Evolutionary conservation across 2,329 filamentous ascomycete species (phyloP), one percentile per base, ranked within the genome.

Genomic region (Trichoderma sp.): DNA sequence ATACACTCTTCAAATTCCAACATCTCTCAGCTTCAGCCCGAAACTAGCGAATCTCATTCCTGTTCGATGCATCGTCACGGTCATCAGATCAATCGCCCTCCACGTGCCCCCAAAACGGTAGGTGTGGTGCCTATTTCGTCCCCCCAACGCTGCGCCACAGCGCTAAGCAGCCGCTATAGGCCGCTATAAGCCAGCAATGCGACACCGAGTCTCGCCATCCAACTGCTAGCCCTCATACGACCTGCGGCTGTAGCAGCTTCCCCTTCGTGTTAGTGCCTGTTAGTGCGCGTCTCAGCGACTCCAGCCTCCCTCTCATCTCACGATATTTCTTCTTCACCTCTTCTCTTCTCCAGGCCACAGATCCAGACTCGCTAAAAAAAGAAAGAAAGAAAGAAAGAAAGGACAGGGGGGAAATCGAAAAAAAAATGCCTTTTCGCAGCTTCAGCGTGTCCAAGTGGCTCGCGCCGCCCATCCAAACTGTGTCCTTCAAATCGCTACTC

Each of bases 401-500:
- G 27, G 22, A n/a, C 3, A 29, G 15, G 15, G 17, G 2, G 5
- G 15, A 15, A n/a, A n/a, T n/a, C n/a, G n/a, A n/a, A n/a, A n/a
- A n/a, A n/a, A 50, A 27, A 1, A 63, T 64, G 58, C 58, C 64
- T 17, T 48, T 27, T 8, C 61, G 42, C 22, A 9, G 59, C 59
- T 52, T 42, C 29, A 37, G 2, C 27, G 6, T 35, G 10, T 56
- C 50, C 35, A 19, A 9, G 22, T 64, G 58, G 66, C 66, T 64
- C 52, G 25, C 67, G 59, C 79, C 80, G 12, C 85, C 86, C 17
- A 82, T 88, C 65, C 83, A 85, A 37, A 79, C 81, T 72, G 83
- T 88, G 73, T 73, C 82, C 56, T 82, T 86, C 58, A 83, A 82
- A 48, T 84, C 84, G 74, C 76, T 87, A 39, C 75, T 84, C n/a